Percentiles rank a stretch among this genome's conserved stretches.
Conservation (phyloP, 1,284 basidiomycete species). For the Amylostereum areolatum region DNA sequence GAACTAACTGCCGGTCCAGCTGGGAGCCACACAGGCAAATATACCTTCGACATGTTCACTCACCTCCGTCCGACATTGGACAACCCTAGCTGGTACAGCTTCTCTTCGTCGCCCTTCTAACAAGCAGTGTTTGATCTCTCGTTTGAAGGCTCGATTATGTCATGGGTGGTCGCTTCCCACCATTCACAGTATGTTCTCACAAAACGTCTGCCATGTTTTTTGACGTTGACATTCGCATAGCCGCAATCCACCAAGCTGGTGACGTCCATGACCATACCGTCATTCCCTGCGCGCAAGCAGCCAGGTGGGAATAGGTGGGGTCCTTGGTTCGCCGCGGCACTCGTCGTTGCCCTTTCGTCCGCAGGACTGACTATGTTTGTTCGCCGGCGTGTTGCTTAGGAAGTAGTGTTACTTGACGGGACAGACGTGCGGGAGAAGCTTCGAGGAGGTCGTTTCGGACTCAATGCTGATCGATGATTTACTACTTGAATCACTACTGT, state of each 20-base stretch:
- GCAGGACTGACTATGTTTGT: too few species aligned
- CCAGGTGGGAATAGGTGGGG: too few species aligned
- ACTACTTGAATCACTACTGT: too few species aligned
- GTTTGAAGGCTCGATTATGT: slow-evolving; percentile 47
- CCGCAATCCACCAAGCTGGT: neutral
- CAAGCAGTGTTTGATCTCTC: slow-evolving; percentile 1
- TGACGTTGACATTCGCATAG: neutral
- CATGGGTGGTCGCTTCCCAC: slow-evolving; percentile 55
- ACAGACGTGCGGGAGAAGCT: too few species aligned
- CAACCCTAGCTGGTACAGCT: slow-evolving; percentile 51
- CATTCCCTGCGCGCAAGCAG: too few species aligned
- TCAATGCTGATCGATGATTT: too few species aligned
- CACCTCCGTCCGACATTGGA: slow-evolving; percentile 58
- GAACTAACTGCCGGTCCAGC: slow-evolving; percentile 27
- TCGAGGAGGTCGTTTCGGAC: too few species aligned
- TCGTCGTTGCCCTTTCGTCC: too few species aligned
- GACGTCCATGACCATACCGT: too few species aligned
- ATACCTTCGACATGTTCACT: slow-evolving; percentile 63
- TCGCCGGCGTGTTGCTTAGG: too few species aligned
- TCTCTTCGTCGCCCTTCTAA: neutral
- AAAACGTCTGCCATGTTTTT: neutral
- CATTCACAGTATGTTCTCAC: slow-evolving; percentile 45
- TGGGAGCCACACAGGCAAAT: slow-evolving; percentile 61
- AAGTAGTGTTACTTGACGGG: too few species aligned
- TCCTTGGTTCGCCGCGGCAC: too few species aligned